Base-by-base conservation (phyloP, 331 rosid species). In the Prunus yedoensis region DNA sequence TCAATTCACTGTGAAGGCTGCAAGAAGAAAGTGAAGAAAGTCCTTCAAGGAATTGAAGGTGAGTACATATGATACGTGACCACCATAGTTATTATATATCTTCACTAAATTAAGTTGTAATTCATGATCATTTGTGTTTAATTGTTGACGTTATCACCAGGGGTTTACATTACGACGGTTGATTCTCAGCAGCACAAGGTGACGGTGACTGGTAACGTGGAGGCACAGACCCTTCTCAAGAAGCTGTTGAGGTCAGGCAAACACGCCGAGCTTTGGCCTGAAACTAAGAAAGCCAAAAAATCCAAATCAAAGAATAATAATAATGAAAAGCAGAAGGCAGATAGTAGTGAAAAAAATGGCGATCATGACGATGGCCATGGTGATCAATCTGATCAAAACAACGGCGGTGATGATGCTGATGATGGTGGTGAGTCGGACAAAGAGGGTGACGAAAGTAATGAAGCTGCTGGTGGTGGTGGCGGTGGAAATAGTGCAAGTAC, bases 1-100 rank as follows among this genome's bases (percentile, higher is more conserved):
- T 88, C 91, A 32, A 89, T 95, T 85, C 99, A 95, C 88, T 95
- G 99, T 50, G 97, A 88, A 68, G 99, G 97, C 68, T 95, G 99
- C 87, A 89, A 83, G 79, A 92, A 70, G 85, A 95, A 89, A 76
- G 96, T 92, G 78, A 90, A 85, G 87, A 95, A 89, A 87, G 80
- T 95, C 81, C 99, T 95, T 71, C 91, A 87, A 45, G 86, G 80
- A 85, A 89, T 92, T 4, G 95, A 95, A 13, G 99, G 99, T 83
- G 74, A 32, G 13, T 46, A 38, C 28, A 32, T 25, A 27, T 56
- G 20, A 69, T 49, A 5, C 9, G 14, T 32, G 43, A 38, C 8
- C 43, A 38, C 43, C 43, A 7, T 38, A 38, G 38, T 35, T 38
- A 6, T 1, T 38, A 38, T 38, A 6, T 38, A 38, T 62, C 53